These are phyloP conservation scores for Sporothrix luriei DNA, from an alignment of 2,329 filamentous ascomycete species.

Conservation along the genomic window DNA sequence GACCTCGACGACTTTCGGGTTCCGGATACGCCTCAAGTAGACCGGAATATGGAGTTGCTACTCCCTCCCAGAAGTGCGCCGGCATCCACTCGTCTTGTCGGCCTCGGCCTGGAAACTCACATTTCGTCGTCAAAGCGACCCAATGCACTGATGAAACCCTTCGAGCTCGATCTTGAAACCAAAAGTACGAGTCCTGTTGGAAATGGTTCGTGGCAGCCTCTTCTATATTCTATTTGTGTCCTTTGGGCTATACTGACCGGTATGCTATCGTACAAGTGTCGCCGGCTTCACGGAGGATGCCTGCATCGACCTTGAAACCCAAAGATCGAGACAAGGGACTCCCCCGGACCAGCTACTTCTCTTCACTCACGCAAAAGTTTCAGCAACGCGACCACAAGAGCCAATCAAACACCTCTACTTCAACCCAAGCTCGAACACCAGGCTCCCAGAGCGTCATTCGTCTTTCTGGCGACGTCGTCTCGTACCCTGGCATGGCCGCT, in stretches of 20 bases:
- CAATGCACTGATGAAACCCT: neutral
- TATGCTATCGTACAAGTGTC: too few species aligned
- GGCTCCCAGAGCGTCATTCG: neutral
- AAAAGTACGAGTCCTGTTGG: neutral
- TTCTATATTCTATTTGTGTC: too few species aligned
- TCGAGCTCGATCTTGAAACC: conserved; percentile 15
- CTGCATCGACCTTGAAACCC: neutral
- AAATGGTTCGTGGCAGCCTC: neutral
- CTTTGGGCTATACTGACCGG: too few species aligned
- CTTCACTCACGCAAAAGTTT: conserved; percentile 29
- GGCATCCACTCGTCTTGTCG: neutral
- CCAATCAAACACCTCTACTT: neutral
- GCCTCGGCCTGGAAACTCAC: too few species aligned
- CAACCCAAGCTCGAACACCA: neutral
- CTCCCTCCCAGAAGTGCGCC: neutral
- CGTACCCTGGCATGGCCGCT: neutral
- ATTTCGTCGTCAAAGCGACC: neutral
- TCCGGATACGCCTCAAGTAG: conserved; percentile 29
- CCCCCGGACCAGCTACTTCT: conserved; percentile 27
- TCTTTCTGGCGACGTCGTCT: conserved; percentile 1
- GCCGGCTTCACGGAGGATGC: neutral
- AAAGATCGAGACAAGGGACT: neutral
- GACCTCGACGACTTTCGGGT: conserved; percentile 25
- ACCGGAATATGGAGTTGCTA: neutral
- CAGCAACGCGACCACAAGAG: neutral